Evolutionary conservation across 1,284 basidiomycete genomes (phyloP).

Genomic region (Filobasidium uniguttulatum): DNA sequence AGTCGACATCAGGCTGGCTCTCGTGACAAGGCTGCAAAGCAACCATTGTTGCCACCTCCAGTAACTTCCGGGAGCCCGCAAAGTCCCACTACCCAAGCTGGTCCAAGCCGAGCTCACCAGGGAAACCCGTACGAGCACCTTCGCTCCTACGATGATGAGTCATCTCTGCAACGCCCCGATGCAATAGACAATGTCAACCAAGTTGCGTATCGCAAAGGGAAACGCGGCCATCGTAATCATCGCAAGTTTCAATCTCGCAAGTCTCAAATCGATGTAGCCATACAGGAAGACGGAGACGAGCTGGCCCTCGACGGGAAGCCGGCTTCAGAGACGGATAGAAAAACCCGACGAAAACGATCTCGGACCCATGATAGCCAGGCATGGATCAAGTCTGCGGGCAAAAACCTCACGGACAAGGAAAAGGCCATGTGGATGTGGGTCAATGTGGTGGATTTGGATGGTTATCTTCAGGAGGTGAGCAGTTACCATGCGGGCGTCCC

Average conservation of each 20-base stretch:
- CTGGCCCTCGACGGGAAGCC: too few species aligned
- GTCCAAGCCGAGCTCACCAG: neutral
- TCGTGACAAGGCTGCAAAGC: neutral
- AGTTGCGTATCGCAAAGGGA: neutral
- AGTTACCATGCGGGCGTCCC: neutral
- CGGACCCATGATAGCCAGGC: neutral
- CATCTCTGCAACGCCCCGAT: slow-evolving; percentile 31
- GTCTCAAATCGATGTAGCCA: too few species aligned
- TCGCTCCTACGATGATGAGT: neutral
- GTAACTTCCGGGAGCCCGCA: neutral
- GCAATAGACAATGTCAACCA: neutral
- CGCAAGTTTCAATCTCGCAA: too few species aligned
- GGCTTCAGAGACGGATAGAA: too few species aligned
- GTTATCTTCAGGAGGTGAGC: slow-evolving; percentile 74
- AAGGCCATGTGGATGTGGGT: slow-evolving; percentile 97
- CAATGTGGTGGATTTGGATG: slow-evolving; percentile 91
- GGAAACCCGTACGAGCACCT: neutral
- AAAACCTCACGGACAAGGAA: slow-evolving; percentile 66
- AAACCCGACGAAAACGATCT: too few species aligned
- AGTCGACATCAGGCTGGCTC: neutral
- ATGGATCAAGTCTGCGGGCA: neutral
- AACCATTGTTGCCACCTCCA: slow-evolving; percentile 6
- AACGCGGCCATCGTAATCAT: too few species aligned
- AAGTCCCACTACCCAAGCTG: neutral
- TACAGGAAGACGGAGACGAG: too few species aligned